phyloP scores from a whole-genome alignment of 2,329 filamentous ascomycete genomes.

The Scytalidium lignicola region DNA sequence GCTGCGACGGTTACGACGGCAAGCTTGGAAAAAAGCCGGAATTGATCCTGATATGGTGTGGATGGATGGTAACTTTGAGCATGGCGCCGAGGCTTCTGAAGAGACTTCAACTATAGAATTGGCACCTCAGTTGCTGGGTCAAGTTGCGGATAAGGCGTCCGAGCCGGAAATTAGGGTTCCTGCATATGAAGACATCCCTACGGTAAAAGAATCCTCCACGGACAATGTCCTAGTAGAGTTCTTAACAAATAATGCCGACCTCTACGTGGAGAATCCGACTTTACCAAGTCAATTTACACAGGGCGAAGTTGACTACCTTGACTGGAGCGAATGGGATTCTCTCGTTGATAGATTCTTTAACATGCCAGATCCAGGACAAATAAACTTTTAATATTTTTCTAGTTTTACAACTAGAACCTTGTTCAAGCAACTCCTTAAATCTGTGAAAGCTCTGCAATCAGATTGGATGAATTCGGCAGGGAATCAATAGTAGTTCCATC shows the following conservation, averaged over 20 bases:
- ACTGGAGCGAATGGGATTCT: background rate
- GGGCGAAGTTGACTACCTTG: background rate
- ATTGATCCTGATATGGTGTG: background rate
- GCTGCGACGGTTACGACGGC: background rate
- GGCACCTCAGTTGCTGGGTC: too few species aligned
- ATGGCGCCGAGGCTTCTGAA: background rate
- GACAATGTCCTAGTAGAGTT: background rate
- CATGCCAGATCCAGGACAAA: background rate
- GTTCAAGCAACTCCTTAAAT: background rate
- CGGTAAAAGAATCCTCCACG: background rate
- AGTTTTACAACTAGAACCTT: background rate
- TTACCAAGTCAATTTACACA: background rate
- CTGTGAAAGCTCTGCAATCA: constrained; percentile 32
- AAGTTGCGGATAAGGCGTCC: too few species aligned
- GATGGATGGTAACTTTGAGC: background rate
- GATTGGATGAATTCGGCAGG: constrained; percentile 34
- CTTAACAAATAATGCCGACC: background rate
- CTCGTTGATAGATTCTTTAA: background rate
- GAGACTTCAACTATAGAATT: background rate
- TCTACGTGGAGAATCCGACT: background rate
- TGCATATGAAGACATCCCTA: background rate
- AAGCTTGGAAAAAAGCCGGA: background rate
- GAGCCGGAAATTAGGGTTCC: too few species aligned
- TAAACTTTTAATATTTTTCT: constrained; percentile 2
- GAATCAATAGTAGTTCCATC: constrained; percentile 36